A percentile compares a stretch with the other conserved stretches of the same genome.
These are phyloP conservation scores for Chaetomium sp. DNA, from an alignment of 2,329 filamentous ascomycete genomes.

Conservation along the genomic window DNA sequence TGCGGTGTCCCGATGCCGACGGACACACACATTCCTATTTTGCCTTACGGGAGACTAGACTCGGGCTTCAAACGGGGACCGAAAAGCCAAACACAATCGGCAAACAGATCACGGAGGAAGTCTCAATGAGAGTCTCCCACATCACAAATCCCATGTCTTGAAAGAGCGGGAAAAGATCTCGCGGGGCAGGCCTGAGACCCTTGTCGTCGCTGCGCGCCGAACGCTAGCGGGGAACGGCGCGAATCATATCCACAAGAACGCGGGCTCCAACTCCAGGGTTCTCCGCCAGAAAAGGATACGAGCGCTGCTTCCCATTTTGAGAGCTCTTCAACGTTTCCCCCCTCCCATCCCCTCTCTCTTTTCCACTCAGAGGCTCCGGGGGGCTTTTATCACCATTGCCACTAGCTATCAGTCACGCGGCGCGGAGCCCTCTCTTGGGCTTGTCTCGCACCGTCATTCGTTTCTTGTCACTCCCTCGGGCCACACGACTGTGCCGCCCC, in stretches of 20 bases:
- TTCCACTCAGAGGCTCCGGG: not conserved
- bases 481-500: not conserved
- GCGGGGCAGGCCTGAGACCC: too few species aligned
- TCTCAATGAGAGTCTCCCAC: too few species aligned
- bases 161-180: too few species aligned
- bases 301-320: not conserved
- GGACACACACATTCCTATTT: not conserved
- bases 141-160: too few species aligned
- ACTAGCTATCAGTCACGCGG: too few species aligned
- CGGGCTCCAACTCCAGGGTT: not conserved
- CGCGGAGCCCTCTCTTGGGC: too few species aligned
- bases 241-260: conserved; percentile 17
- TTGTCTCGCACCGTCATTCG: not conserved
- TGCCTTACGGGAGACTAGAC: not conserved
- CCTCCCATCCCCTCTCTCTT: not conserved
- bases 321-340: not conserved
- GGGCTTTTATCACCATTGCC: not conserved
- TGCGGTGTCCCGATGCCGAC: not conserved
- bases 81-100: not conserved
- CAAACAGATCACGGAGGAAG: too few species aligned
- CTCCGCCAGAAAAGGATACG: conserved; percentile 8
- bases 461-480: not conserved
- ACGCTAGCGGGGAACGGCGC: conserved; percentile 3
- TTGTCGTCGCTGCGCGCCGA: not conserved
- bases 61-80: not conserved